Conservation (phyloP, 169 alveolate genomes). For the Plasmodium malariae region DNA sequence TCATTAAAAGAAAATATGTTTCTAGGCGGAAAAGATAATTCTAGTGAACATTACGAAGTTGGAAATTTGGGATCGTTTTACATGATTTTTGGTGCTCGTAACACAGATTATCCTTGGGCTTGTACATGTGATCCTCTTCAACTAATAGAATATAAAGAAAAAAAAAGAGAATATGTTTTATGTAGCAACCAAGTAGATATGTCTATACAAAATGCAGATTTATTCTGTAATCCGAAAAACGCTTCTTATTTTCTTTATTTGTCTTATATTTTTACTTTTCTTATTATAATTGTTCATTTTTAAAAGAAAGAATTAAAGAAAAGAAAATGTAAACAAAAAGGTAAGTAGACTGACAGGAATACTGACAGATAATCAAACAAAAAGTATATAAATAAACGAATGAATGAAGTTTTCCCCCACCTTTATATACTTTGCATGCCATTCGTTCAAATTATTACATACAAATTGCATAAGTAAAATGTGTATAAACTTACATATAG, state of each 20-base stretch:
- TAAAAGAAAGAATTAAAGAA: too few relatives aligned
- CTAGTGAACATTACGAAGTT: conserved; percentile 48
- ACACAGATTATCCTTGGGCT: conserved; percentile 89
- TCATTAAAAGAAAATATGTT: background rate
- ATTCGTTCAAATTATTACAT: too few relatives aligned
- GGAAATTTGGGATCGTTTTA: conserved; percentile 69
- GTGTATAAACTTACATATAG: background rate
- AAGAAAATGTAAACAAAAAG: too few relatives aligned
- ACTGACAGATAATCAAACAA: background rate
- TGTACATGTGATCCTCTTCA: conserved; percentile 84
- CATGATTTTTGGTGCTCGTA: conserved; percentile 70
- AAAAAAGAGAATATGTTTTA: conserved; percentile 80
- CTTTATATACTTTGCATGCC: too few relatives aligned
- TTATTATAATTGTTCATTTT: conserved; percentile 22
- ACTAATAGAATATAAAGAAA: conserved; percentile 77
- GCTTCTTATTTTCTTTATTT: conserved; percentile 47
- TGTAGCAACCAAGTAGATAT: conserved; percentile 85
- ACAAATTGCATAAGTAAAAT: too few relatives aligned
- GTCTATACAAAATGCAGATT: conserved; percentile 82
- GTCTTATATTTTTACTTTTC: conserved; percentile 36
- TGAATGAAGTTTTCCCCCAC: too few relatives aligned
- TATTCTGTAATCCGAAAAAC: conserved; percentile 83
- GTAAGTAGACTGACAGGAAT: background rate
- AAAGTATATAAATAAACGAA: background rate
- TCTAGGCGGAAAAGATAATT: conserved; percentile 9